Conservation (phyloP, 257 asterid species). For the Perilla frutescens region DNA sequence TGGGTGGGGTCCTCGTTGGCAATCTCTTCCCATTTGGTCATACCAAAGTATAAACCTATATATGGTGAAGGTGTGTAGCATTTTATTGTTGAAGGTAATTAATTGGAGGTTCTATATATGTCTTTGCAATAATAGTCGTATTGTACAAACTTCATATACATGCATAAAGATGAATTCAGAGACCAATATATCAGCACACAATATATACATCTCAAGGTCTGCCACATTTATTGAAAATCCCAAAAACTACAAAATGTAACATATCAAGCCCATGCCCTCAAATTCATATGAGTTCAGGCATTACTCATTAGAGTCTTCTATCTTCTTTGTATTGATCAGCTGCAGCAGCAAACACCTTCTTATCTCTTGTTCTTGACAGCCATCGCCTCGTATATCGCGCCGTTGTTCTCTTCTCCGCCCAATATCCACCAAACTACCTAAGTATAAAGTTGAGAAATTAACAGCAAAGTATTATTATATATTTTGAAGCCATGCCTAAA, state of each 20-base stretch:
- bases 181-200: not conserved
- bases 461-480: no score
- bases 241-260: not conserved
- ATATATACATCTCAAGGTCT: not conserved
- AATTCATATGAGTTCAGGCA: slow-evolving; percentile 33
- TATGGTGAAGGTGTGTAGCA: no score
- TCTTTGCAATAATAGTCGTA: not conserved
- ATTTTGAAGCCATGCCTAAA: slow-evolving; percentile 37
- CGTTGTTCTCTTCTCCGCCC: no score
- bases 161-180: no score
- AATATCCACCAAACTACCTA: no score
- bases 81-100: not conserved
- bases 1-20: no score
- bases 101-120: not conserved
- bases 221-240: slow-evolving; percentile 8
- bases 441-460: no score
- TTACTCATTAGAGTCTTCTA: slow-evolving; percentile 18
- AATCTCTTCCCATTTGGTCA: no score
- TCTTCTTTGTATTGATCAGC: slow-evolving; percentile 14
- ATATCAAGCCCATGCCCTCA: slow-evolving; percentile 30
- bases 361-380: slow-evolving; percentile 18
- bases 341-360: not conserved
- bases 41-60: no score
- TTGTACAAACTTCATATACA: slow-evolving; percentile 18
- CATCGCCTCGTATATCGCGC: no score